Evolutionary conservation across 768 basidiomycete species (phyloP).

Genomic region (Leccinum subtestaceum): DNA sequence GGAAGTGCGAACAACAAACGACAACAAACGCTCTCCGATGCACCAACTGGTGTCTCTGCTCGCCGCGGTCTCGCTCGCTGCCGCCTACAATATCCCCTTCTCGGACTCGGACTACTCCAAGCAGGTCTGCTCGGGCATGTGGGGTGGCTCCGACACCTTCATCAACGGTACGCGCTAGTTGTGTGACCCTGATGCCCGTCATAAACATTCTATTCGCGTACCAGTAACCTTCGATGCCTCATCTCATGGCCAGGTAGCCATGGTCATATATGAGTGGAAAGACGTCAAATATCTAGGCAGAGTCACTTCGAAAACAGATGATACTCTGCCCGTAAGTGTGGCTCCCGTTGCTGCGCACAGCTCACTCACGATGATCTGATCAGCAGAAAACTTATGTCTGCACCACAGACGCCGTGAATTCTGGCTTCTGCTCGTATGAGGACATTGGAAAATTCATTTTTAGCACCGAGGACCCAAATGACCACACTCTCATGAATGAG

Average conservation of each 20-base stretch:
- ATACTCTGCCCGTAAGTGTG: slow-evolving; percentile 61
- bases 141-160: slow-evolving; percentile 71
- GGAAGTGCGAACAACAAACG: slow-evolving; percentile 21
- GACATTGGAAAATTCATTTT: slow-evolving; percentile 91
- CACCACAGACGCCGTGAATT: slow-evolving; percentile 73
- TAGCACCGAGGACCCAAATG: slow-evolving; percentile 49
- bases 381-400: slow-evolving; percentile 92
- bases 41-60: slow-evolving; percentile 20
- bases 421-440: slow-evolving; percentile 63
- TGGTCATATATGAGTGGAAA: slow-evolving; percentile 95
- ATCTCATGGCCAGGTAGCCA: slow-evolving; percentile 85
- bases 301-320: slow-evolving; percentile 50
- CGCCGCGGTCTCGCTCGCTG: slow-evolving; percentile 32
- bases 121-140: slow-evolving; percentile 97
- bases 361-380: slow-evolving; percentile 19
- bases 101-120: slow-evolving; percentile 77
- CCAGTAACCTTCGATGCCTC: slow-evolving; percentile 72
- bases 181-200: slow-evolving; percentile 6
- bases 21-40: slow-evolving; percentile 31
- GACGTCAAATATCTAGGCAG: slow-evolving; percentile 85
- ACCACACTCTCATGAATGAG: slow-evolving; percentile 55
- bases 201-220: slow-evolving; percentile 15
- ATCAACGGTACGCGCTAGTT: slow-evolving; percentile 66
- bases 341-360: slow-evolving; percentile 9
- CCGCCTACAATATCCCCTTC: slow-evolving; percentile 64